A percentile compares a stretch with the other conserved stretches of the same genome.
These are phyloP conservation scores for Nannochloris sp. DNA, from an alignment of 139 green algal genomes.

Conservation along the genomic window DNA sequence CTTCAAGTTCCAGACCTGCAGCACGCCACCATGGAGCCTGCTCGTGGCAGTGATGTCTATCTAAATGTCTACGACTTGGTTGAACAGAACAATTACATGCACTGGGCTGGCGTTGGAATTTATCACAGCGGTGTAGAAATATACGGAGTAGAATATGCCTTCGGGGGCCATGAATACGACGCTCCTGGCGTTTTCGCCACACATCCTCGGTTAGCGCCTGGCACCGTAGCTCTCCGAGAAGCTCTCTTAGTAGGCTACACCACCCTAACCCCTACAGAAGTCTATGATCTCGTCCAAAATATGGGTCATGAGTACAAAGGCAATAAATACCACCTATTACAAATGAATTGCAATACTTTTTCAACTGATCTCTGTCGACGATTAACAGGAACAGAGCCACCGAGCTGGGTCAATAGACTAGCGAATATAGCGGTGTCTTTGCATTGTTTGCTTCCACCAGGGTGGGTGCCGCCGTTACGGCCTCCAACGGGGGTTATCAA, in stretches of 20 bases:
- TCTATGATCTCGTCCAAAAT: slow-evolving; percentile 61
- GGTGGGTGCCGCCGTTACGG: slow-evolving; percentile 69
- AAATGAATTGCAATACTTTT: slow-evolving; percentile 88
- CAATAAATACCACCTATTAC: slow-evolving; percentile 78
- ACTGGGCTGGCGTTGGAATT: slow-evolving; percentile 72
- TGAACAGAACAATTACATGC: slow-evolving; percentile 56
- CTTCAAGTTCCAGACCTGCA: no score
- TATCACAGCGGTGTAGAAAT: slow-evolving; percentile 86
- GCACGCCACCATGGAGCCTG: no score
- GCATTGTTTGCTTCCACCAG: slow-evolving; percentile 73
- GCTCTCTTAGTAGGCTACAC: slow-evolving; percentile 62
- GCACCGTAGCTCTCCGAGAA: slow-evolving; percentile 63
- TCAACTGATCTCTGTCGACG: slow-evolving; percentile 55
- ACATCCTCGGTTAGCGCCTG: slow-evolving; percentile 65
- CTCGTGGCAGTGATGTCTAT: slow-evolving; percentile 7
- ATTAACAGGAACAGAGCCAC: slow-evolving; percentile 54
- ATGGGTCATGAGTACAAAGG: slow-evolving; percentile 74
- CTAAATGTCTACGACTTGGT: slow-evolving; percentile 83
- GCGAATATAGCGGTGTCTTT: slow-evolving; percentile 69
- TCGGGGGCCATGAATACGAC: slow-evolving; percentile 82
- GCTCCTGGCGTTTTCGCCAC: slow-evolving; percentile 81
- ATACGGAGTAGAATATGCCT: slow-evolving; percentile 82
- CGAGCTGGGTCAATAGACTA: slow-evolving; percentile 79
- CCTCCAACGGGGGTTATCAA: slow-evolving; percentile 30
- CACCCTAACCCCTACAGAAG: slow-evolving; percentile 43